Base-by-base conservation (phyloP, 2,329 filamentous ascomycete genomes). In the Fusarium agapanthi region DNA sequence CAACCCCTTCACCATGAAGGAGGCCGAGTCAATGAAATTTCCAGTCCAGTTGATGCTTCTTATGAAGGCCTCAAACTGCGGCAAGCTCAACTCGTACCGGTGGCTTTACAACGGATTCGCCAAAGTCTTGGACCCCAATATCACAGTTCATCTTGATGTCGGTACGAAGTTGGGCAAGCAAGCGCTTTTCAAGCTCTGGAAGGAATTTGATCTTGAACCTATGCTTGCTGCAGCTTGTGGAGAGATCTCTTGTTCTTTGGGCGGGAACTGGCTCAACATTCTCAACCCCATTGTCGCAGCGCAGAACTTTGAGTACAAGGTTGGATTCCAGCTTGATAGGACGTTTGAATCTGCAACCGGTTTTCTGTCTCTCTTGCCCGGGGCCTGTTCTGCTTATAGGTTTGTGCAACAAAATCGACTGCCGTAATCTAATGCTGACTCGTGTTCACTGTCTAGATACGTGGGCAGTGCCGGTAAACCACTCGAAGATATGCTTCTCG, bases 271-370 rank as follows among this genome's bases (percentile, higher is more conserved):
- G 65, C 9, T 57, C 0, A 65, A 63, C 1, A 28, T 65, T 5
- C 35, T 67, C 11, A 67, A 67, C 6, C 61, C 61, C 0, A 40
- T 67, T 3, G 65, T 59, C 0, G 61, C 65, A 0, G 65, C 61
- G 0, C 53, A 67, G 4, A 58, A 45, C 11, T 67, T 67, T 8
- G 65, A 67, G 18, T 67, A 67, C 22, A 67, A 67, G 22, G 50
- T 67, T 15, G 61, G 53, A 0, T 65, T 53, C 0, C 61, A 59
- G 34, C 45, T 67, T 2, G 65, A 65, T 28, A 8, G 61, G 13
- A 40, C 61, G 2, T 65, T 67, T n/a, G 65, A 65, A 3, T 51
- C 61, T 1, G 53, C 61, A 1, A 65, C 61, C 1, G 65, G 65
- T 4, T 59, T 41, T 6, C 13, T 67, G 18, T 50, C 61, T 0